A percentile compares a stretch with the other conserved stretches of the same genome.
Conservation (phyloP, 176 grass and related monocot species). For the Eragrostis curvula region DNA sequence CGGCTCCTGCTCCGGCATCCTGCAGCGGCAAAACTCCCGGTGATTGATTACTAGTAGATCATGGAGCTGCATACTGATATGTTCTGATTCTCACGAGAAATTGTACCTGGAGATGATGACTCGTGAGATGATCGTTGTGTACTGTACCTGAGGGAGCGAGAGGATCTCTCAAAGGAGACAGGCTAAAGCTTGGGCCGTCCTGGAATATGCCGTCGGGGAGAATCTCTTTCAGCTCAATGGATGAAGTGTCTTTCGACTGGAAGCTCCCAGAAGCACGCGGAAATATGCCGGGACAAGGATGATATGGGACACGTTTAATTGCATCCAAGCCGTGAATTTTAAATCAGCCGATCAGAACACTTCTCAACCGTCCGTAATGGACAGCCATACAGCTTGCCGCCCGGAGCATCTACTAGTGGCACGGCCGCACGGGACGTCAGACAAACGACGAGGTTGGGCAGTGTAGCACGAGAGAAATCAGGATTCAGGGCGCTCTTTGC, state of each 20-base stretch:
- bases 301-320: background rate
- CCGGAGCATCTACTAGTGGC: no score
- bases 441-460: no score
- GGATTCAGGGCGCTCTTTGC: no score
- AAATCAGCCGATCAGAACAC: background rate
- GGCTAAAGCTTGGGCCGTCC: background rate
- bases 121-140: background rate
- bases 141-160: background rate
- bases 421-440: no score
- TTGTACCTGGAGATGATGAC: background rate
- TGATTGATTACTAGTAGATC: background rate
- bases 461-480: no score
- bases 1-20: constrained; percentile 41
- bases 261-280: constrained; percentile 14
- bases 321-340: background rate
- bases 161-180: background rate
- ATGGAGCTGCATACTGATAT: background rate
- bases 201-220: background rate
- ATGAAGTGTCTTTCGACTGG: background rate
- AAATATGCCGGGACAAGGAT: background rate
- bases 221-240: background rate
- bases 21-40: background rate
- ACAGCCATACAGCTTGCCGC: no score
- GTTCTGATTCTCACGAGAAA: background rate
- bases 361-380: background rate